Evolutionary conservation across 2,329 filamentous ascomycete genomes (phyloP).

Genomic region (Sporothrix pallida): DNA sequence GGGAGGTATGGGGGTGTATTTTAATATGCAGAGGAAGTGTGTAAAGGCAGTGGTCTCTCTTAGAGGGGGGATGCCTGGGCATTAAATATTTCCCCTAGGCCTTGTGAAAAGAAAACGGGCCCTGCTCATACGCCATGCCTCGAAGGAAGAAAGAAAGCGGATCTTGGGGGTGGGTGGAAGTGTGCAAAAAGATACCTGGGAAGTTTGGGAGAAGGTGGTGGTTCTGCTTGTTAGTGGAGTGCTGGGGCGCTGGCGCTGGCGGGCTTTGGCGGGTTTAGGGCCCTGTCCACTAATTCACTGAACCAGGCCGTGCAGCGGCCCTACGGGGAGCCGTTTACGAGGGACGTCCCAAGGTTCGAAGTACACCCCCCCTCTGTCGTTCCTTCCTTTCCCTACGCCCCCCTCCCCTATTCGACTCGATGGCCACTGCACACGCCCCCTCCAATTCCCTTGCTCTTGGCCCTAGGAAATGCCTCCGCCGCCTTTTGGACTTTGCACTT

Average conservation of each 20-base stretch:
- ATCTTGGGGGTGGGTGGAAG: background rate
- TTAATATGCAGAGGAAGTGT: background rate
- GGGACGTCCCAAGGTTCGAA: conserved; percentile 11
- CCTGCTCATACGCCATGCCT: conserved; percentile 20
- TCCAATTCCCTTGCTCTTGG: conserved; percentile 18
- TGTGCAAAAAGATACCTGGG: background rate
- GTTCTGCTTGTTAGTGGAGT: conserved; percentile 13
- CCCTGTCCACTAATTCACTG: background rate
- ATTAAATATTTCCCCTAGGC: conserved; percentile 36
- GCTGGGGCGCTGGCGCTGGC: background rate
- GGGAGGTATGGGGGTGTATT: background rate
- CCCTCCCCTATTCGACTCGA: background rate
- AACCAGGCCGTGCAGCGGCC: background rate
- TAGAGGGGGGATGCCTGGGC: conserved; percentile 28
- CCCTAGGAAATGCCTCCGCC: conserved; percentile 12
- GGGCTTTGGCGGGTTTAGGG: conserved; percentile 15
- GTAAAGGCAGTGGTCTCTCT: background rate
- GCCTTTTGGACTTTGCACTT: background rate
- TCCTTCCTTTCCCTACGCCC: conserved; percentile 22
- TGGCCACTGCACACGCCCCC: conserved; percentile 30
- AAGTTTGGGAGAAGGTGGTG: background rate
- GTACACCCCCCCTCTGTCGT: background rate
- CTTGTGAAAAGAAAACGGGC: conserved; percentile 12
- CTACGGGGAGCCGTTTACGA: conserved; percentile 26
- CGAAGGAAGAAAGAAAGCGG: conserved; percentile 23